Base-by-base conservation (phyloP, 1,284 basidiomycete genomes). In the Erythrobasidium hasegawianum region DNA sequence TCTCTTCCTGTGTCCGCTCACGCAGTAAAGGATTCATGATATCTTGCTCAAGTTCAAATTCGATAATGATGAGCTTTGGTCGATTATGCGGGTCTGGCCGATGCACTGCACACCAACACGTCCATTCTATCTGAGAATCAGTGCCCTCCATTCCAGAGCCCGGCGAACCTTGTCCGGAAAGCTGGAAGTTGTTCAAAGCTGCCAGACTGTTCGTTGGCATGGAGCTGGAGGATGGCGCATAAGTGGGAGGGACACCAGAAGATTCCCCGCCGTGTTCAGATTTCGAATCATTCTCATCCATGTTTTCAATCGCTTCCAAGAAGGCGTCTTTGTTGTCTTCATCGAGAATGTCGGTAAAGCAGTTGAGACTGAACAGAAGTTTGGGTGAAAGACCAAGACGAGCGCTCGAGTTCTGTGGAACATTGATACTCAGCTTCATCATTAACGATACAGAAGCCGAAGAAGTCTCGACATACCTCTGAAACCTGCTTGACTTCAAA, bases 101-200 rank as follows among this genome's bases (percentile, higher is more conserved):
- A 76, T 92, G 89, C 0, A 87, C 83, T 0, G 88, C 89, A 71
- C 88, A 90, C 88, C 89, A 92, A 71, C 87, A 89, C 0, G 84
- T 85, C 90, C 90, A 93, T n/a, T 65, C 62, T 9, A 59, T 26
- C 10, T 43, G 40, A 10, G 57, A 66, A 8, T 50, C 68, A 1
- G 27, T 26, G 27, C 64, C 56, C 40, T 70, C 47, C 55, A 52
- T 53, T 26, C 71, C 71, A 1, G 70, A 64, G 11, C 74, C 73
- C 0, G 72, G 69, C 2, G 67, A 41, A 14, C 75, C 74, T 3
- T 59, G 38, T 0, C 75, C 73, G 8, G 71, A 66, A 18, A 74
- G 62, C 22, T 67, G 52, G 58, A 75, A 75, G 18, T 64, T 74
- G 66, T 74, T 69, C 55, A 65, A 16, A 38, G 24, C 22, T 16